These are phyloP conservation scores for Microbotryomycetes sp. DNA, from an alignment of 1,284 basidiomycete species.

Conservation along the genomic window DNA sequence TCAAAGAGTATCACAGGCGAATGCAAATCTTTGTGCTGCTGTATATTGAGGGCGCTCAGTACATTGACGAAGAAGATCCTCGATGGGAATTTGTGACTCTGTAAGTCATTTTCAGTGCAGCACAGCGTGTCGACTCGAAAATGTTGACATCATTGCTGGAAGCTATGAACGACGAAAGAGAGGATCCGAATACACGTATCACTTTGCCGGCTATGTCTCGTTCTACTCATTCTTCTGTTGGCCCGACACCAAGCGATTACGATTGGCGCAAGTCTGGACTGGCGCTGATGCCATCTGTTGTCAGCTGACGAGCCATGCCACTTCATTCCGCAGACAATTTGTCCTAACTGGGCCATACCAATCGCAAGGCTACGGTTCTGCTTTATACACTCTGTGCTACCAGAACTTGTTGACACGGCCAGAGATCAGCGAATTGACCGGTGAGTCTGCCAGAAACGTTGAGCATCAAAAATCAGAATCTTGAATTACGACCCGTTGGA, in stretches of 20 bases:
- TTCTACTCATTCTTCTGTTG: constrained; percentile 90
- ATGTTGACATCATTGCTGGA: background rate
- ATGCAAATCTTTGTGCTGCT: constrained; percentile 93
- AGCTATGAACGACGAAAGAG: constrained; percentile 74
- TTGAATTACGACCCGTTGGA: background rate
- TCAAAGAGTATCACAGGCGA: constrained; percentile 81
- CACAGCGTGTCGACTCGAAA: no score
- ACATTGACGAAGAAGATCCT: constrained; percentile 57
- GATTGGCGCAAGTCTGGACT: constrained; percentile 58
- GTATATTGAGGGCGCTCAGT: constrained; percentile 92
- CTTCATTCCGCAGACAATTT: constrained; percentile 79
- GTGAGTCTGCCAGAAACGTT: no score
- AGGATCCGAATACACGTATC: constrained; percentile 54
- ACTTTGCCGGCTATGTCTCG: constrained; percentile 86
- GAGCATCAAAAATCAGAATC: no score
- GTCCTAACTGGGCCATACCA: constrained; percentile 88
- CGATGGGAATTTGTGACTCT: constrained; percentile 45
- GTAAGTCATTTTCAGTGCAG: constrained; percentile 27
- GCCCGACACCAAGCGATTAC: constrained; percentile 74
- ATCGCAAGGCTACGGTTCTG: constrained; percentile 78
- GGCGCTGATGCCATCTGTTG: constrained; percentile 29
- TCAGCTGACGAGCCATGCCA: constrained; percentile 37
- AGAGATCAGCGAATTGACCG: constrained; percentile 69
- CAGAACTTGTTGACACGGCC: constrained; percentile 60
- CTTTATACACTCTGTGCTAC: constrained; percentile 81